A percentile compares a stretch with the other conserved stretches of the same genome.
Conservation (phyloP, 345 rosid genomes). For the Eucalyptus urophylla region DNA sequence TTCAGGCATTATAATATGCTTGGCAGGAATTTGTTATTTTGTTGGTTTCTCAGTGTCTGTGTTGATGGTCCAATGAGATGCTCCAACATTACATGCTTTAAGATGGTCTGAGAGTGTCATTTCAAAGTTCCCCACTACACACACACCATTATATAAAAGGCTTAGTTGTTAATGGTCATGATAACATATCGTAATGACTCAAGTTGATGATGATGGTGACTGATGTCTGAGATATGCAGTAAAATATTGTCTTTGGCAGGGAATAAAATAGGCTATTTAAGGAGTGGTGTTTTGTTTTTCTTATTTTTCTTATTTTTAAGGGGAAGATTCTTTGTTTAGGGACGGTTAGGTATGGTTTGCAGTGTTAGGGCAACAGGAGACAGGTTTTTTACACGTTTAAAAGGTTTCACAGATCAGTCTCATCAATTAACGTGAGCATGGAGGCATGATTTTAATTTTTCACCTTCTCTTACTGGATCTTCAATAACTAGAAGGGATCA, state of each 20-base stretch:
- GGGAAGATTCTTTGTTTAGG: background rate
- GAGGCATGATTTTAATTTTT: background rate
- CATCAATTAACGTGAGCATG: background rate
- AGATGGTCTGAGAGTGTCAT: background rate
- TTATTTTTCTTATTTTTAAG: background rate
- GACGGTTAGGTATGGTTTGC: background rate
- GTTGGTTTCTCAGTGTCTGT: conserved; percentile 1
- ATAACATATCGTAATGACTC: background rate
- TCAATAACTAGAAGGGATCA: background rate
- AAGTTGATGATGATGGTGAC: background rate
- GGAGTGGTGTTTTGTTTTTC: background rate
- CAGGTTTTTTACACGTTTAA: background rate
- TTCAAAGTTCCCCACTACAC: background rate
- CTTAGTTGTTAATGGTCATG: background rate
- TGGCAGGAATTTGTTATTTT: background rate
- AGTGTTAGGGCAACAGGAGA: background rate
- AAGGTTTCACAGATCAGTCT: background rate
- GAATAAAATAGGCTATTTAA: background rate
- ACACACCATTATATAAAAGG: background rate
- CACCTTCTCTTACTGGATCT: background rate
- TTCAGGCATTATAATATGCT: background rate
- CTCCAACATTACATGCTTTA: background rate
- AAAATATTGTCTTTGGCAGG: background rate
- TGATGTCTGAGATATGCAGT: background rate
- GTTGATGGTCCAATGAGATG: background rate